A percentile compares a stretch with the other conserved stretches of the same genome.
These are phyloP conservation scores for Piromyces finnis DNA, from an alignment of 192 early-diverging fungal species.

Conservation along the genomic window DNA sequence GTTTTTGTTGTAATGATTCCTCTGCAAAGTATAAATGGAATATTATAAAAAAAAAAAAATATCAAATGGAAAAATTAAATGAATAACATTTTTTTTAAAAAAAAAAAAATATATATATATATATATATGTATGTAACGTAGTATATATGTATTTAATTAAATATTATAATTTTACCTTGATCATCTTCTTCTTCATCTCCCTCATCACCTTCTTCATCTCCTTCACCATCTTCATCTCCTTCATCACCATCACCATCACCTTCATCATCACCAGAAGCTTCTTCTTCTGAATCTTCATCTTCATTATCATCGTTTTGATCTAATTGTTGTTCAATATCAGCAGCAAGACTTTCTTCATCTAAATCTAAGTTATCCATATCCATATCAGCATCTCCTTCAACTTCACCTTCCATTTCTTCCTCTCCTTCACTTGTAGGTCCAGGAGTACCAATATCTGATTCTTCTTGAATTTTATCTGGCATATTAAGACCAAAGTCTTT, in stretches of 20 bases:
- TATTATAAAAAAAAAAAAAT: no score
- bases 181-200: not conserved
- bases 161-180: not conserved
- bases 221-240: not conserved
- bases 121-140: no score
- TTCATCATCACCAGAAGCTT: not conserved
- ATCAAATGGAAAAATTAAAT: no score
- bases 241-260: not conserved
- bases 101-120: no score
- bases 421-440: not conserved
- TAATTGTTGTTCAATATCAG: not conserved
- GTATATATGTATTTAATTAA: no score
- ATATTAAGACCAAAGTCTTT: not conserved
- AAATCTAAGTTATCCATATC: not conserved
- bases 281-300: not conserved
- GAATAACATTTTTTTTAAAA: no score
- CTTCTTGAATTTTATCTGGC: not conserved
- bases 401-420: not conserved
- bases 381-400: not conserved
- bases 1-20: not conserved
- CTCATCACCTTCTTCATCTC: not conserved
- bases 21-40: not conserved
- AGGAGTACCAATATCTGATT: not conserved
- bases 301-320: not conserved
- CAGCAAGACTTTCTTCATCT: not conserved